phyloP scores from a whole-genome alignment of 768 basidiomycete species.

The Daedaleopsis nitida region DNA sequence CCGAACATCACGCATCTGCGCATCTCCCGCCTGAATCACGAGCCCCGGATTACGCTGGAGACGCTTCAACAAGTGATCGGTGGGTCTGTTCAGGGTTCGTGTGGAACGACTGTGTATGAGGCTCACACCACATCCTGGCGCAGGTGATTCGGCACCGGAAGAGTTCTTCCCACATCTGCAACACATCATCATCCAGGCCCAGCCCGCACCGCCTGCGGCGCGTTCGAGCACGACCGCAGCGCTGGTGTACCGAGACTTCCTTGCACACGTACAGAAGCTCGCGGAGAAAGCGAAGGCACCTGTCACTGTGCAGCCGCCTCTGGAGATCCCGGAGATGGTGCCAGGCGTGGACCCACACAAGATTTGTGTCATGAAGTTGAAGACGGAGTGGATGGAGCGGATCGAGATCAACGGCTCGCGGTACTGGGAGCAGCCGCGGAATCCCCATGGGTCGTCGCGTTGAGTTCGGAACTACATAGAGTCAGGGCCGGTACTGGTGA shows the following conservation, averaged over 20 bases:
- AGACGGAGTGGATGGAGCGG: slow-evolving; percentile 3
- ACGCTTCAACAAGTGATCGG: slow-evolving; percentile 2
- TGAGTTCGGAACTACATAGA: background rate
- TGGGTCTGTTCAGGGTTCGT: background rate
- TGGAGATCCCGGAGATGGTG: slow-evolving; percentile 1
- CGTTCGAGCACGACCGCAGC: background rate
- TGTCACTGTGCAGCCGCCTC: slow-evolving; percentile 7
- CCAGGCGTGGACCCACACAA: slow-evolving; percentile 7
- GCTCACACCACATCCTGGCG: background rate
- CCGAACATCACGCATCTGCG: slow-evolving; percentile 15
- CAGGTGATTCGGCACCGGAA: background rate
- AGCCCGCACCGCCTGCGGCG: slow-evolving; percentile 9
- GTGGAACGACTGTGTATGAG: background rate
- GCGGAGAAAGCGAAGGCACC: slow-evolving; percentile 3
- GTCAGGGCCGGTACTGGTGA: too few species aligned
- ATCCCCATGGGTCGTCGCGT: background rate
- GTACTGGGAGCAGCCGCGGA: slow-evolving; percentile 1
- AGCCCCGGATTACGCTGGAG: slow-evolving; percentile 3
- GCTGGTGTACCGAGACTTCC: slow-evolving; percentile 6
- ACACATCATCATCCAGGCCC: slow-evolving; percentile 11
- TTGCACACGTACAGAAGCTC: background rate
- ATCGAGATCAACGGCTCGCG: background rate
- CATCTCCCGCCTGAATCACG: slow-evolving; percentile 10
- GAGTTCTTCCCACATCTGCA: slow-evolving; percentile 13
- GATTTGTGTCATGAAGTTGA: slow-evolving; percentile 6